A percentile compares a stretch with the other conserved stretches of the same genome.
phyloP scores from a whole-genome alignment of 768 basidiomycete species.

The Termitomyces sp. region DNA sequence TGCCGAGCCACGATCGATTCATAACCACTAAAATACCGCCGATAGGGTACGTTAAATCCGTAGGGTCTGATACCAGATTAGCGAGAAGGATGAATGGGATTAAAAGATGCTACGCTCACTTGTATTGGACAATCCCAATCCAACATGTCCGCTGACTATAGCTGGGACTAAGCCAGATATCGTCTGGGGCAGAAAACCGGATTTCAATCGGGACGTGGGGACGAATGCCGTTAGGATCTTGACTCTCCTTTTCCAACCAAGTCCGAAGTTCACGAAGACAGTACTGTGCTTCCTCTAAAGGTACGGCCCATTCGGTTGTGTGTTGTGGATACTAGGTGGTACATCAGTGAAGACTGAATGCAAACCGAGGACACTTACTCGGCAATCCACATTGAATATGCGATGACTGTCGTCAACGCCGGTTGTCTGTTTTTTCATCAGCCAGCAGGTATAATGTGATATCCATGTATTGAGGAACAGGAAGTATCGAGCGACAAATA shows the following conservation, averaged over 20 bases:
- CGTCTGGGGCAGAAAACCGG: constrained; percentile 81
- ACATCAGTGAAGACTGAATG: neutral
- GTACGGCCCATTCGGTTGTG: constrained; percentile 94
- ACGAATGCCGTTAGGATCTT: constrained; percentile 66
- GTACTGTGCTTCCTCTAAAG: constrained; percentile 55
- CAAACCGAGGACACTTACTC: constrained; percentile 44
- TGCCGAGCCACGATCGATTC: constrained; percentile 64
- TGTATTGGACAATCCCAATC: constrained; percentile 98
- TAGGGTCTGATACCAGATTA: constrained; percentile 59
- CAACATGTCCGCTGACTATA: constrained; percentile 76
- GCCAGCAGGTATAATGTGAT: constrained; percentile 63
- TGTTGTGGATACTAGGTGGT: constrained; percentile 72
- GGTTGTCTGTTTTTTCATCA: constrained; percentile 46
- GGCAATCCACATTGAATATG: constrained; percentile 91
- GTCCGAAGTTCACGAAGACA: constrained; percentile 67
- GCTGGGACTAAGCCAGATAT: constrained; percentile 93
- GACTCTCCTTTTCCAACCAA: constrained; percentile 67
- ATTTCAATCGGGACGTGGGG: constrained; percentile 94
- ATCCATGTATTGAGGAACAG: constrained; percentile 57
- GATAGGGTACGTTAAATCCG: constrained; percentile 77
- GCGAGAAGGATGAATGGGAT: neutral
- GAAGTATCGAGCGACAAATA: constrained; percentile 71
- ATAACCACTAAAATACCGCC: constrained; percentile 67
- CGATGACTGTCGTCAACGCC: constrained; percentile 73
- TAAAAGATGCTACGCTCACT: constrained; percentile 46